Percentiles rank a stretch among this genome's conserved stretches.
phyloP scores from a whole-genome alignment of 495 filamentous ascomycete species.

The Niebla homalea region DNA sequence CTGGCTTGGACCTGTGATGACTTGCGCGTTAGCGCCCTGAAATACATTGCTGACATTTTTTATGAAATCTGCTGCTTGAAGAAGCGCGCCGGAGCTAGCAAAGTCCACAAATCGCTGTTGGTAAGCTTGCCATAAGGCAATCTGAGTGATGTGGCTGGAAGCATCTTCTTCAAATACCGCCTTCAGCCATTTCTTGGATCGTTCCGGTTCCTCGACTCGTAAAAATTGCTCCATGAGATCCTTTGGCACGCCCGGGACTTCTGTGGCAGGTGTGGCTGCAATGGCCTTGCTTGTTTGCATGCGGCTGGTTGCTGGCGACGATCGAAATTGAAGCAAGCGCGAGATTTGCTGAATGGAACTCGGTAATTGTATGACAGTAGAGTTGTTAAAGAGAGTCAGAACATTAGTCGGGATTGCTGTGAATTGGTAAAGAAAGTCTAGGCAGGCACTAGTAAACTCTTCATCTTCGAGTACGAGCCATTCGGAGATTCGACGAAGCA shows the following conservation, averaged over 20 bases:
- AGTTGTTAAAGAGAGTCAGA: slow-evolving; percentile 44
- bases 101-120: slow-evolving; percentile 60
- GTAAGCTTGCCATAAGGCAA: slow-evolving; percentile 92
- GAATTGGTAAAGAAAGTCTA: slow-evolving; percentile 94
- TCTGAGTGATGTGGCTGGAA: slow-evolving; percentile 82
- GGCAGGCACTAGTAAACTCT: slow-evolving; percentile 69
- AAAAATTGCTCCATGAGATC: slow-evolving; percentile 68
- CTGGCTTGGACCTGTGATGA: slow-evolving; percentile 42
- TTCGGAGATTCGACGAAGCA: slow-evolving; percentile 57
- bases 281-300: slow-evolving; percentile 32
- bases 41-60: slow-evolving; percentile 80
- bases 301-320: slow-evolving; percentile 30
- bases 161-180: slow-evolving; percentile 68
- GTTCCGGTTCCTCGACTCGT: slow-evolving; percentile 66
- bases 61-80: slow-evolving; percentile 91
- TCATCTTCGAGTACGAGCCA: slow-evolving; percentile 84
- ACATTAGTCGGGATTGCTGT: slow-evolving; percentile 80
- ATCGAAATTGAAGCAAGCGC: slow-evolving; percentile 58
- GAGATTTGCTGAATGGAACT: slow-evolving; percentile 62
- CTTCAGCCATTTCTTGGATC: slow-evolving; percentile 68
- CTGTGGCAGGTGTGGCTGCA: slow-evolving; percentile 34
- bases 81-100: slow-evolving; percentile 41
- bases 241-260: slow-evolving; percentile 61
- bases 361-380: slow-evolving; percentile 27
- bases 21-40: slow-evolving; percentile 66